These are phyloP conservation scores for Stenogyne calaminthoides DNA, from an alignment of 305 asterid genomes.

Conservation along the genomic window DNA sequence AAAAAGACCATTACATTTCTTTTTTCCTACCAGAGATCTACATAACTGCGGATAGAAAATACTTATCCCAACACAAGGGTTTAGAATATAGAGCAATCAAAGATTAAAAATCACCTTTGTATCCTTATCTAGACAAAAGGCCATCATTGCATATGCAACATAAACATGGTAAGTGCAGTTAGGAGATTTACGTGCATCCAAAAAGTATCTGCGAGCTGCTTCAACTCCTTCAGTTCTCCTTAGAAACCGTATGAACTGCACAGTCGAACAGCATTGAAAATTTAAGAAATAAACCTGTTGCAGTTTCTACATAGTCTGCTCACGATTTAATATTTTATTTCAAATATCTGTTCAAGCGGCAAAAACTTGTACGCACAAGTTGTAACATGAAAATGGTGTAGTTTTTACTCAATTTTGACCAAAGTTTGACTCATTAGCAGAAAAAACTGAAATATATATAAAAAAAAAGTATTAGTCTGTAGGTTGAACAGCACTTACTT, in stretches of 20 bases:
- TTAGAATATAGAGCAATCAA: constrained; percentile 13
- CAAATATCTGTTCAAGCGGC: neutral
- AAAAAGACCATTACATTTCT: neutral
- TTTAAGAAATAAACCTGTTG: constrained; percentile 12
- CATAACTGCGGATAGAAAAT: constrained; percentile 8
- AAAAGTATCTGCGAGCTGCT: constrained; percentile 89
- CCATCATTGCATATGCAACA: constrained; percentile 98
- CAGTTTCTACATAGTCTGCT: too few species aligned
- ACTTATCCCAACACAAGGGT: neutral
- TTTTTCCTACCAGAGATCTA: constrained; percentile 2
- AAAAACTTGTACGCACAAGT: too few species aligned
- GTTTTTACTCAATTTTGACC: too few species aligned
- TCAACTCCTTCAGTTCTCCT: constrained; percentile 97
- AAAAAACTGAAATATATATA: too few species aligned
- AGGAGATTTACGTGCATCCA: constrained; percentile 92
- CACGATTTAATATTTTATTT: neutral
- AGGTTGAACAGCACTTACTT: too few species aligned
- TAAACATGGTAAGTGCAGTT: constrained; percentile 93
- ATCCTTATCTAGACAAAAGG: constrained; percentile 94
- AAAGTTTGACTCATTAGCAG: too few species aligned
- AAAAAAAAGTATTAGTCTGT: too few species aligned
- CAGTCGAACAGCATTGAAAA: constrained; percentile 16
- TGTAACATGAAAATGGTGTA: too few species aligned
- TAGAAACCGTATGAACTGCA: constrained; percentile 84
- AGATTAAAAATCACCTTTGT: constrained; percentile 66